A percentile compares a stretch with the other conserved stretches of the same genome.
Evolutionary conservation across 352 stramenopile genomes (phyloP).

Genomic region (Phytopythium mirpurense): DNA sequence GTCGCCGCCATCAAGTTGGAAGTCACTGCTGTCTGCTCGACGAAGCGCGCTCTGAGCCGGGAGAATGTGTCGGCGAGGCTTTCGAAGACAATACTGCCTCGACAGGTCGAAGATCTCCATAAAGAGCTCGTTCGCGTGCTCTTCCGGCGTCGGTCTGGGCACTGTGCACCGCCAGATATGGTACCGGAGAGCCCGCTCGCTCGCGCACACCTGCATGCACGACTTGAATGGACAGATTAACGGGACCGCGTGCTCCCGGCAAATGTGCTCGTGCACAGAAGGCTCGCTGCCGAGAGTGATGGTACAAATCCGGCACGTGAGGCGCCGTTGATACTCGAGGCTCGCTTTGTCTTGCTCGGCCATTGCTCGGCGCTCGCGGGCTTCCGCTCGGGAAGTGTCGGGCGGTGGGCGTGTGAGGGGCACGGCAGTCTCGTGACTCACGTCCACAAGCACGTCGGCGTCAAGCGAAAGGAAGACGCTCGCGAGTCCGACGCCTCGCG

Average conservation of each 20-base stretch:
- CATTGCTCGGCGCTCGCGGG: conserved; percentile 32
- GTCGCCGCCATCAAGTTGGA: conserved; percentile 13
- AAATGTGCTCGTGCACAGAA: conserved; percentile 56
- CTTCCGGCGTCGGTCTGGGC: conserved; percentile 42
- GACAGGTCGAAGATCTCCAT: conserved; percentile 74
- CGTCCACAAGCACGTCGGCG: conserved; percentile 37
- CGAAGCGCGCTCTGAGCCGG: conserved; percentile 10
- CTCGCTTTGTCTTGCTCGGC: conserved; percentile 28
- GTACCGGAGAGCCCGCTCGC: conserved; percentile 60
- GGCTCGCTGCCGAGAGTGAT: conserved; percentile 8
- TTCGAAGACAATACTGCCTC: conserved; percentile 69
- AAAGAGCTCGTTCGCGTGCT: conserved; percentile 54
- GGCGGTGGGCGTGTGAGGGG: conserved; percentile 25
- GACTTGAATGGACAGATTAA: conserved; percentile 72
- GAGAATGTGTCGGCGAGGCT: conserved; percentile 47
- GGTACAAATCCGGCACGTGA: conserved; percentile 59
- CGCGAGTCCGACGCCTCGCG: conserved; percentile 44
- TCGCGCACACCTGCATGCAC: conserved; percentile 64
- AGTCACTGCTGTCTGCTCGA: conserved; percentile 13
- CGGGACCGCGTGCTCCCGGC: conserved; percentile 45
- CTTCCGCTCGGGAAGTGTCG: conserved; percentile 44
- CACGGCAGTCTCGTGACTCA: conserved; percentile 50
- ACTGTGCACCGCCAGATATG: conserved; percentile 71
- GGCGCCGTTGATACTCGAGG: conserved; percentile 12
- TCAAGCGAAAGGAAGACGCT: conserved; percentile 54